Percentiles rank a stretch among this genome's conserved stretches.
These are phyloP conservation scores for Platanthera zijinensis DNA, from an alignment of 106 monocot genomes.

Conservation along the genomic window DNA sequence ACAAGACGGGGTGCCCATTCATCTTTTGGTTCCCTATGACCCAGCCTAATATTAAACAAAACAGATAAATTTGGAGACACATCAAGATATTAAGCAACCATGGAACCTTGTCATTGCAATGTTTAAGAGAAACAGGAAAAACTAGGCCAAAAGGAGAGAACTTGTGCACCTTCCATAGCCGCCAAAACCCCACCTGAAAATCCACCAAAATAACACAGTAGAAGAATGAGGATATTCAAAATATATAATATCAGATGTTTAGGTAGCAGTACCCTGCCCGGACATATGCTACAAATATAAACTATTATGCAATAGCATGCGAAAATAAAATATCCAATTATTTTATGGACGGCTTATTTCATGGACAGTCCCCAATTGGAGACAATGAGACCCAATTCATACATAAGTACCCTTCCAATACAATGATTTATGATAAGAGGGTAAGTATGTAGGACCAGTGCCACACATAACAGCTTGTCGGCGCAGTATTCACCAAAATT, in stretches of 20 bases:
- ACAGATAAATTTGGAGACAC: not conserved
- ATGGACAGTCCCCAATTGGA: not conserved
- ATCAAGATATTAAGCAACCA: not conserved
- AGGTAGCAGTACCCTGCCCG: not conserved
- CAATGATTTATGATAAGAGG: not conserved
- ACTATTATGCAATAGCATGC: not conserved
- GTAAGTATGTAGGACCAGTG: not conserved
- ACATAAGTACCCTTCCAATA: not conserved
- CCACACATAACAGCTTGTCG: not conserved
- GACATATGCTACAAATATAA: not conserved
- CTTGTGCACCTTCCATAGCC: conserved; percentile 86
- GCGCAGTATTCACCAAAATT: not conserved
- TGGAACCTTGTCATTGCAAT: not conserved
- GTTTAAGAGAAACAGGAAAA: not conserved
- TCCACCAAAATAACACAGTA: conserved; percentile 5
- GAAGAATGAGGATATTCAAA: not conserved
- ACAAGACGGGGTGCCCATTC: conserved; percentile 91
- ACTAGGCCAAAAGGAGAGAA: not conserved
- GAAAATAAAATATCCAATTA: not conserved
- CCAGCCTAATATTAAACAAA: conserved; percentile 42
- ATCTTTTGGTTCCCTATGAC: conserved; percentile 96
- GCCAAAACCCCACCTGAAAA: conserved; percentile 90
- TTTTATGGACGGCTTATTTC: too few relatives aligned
- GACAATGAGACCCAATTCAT: not conserved
- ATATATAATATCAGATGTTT: conserved; percentile 1